A percentile compares a stretch with the other conserved stretches of the same genome.
Conservation (phyloP, 768 basidiomycete genomes). For the Pleurotus cornucopiae region DNA sequence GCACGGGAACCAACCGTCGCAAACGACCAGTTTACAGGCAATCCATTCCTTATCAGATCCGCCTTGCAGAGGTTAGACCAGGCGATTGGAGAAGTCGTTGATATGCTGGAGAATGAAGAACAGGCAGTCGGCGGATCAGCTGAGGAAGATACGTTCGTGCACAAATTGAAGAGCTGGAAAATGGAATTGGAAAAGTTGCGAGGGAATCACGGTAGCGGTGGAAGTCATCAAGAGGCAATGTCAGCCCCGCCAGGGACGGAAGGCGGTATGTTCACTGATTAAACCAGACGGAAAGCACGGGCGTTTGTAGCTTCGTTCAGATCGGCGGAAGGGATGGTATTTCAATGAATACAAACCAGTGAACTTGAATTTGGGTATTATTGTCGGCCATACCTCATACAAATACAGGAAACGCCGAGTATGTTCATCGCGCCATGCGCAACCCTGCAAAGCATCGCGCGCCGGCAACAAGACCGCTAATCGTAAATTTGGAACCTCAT, state of each 20-base stretch:
- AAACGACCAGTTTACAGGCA: conserved; percentile 31
- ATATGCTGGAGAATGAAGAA: conserved; percentile 40
- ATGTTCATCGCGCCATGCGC: too few relatives aligned
- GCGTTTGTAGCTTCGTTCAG: background rate
- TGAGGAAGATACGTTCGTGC: conserved; percentile 28
- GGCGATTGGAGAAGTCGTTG: conserved; percentile 38
- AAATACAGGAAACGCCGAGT: background rate
- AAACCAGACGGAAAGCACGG: background rate
- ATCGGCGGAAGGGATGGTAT: background rate
- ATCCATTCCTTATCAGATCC: conserved; percentile 41
- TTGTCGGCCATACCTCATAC: too few relatives aligned
- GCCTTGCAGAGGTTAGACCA: conserved; percentile 40
- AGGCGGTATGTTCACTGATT: conserved; percentile 24
- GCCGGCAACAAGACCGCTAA: too few relatives aligned
- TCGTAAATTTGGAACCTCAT: too few relatives aligned
- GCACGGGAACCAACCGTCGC: conserved; percentile 19
- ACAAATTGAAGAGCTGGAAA: conserved; percentile 39
- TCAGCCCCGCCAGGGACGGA: conserved; percentile 11
- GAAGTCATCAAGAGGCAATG: background rate
- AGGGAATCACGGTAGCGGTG: conserved; percentile 11
- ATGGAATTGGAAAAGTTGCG: conserved; percentile 33
- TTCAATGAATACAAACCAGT: too few relatives aligned
- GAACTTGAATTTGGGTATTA: too few relatives aligned
- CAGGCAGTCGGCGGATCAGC: conserved; percentile 27
- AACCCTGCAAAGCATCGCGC: too few relatives aligned